phyloP scores from a whole-genome alignment of 805 yeast species.

The Wickerhamiella siamensis region DNA sequence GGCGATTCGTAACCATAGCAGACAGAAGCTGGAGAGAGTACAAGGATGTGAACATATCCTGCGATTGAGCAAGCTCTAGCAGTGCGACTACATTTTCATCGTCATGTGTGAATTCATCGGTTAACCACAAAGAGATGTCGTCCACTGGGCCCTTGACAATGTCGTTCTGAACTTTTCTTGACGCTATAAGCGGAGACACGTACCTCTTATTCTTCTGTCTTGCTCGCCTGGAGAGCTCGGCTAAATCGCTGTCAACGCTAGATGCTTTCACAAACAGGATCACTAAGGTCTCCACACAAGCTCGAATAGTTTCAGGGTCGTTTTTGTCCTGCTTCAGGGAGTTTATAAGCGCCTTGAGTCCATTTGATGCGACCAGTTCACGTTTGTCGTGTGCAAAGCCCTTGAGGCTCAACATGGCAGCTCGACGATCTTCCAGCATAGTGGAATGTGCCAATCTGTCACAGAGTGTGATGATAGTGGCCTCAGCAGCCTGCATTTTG shows the following conservation, averaged over 20 bases:
- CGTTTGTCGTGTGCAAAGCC: constrained; percentile 79
- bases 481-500: constrained; percentile 49
- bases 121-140: constrained; percentile 85
- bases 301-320: constrained; percentile 62
- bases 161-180: constrained; percentile 63
- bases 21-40: constrained; percentile 77
- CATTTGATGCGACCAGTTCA: constrained; percentile 81
- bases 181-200: constrained; percentile 28
- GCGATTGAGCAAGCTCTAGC: constrained; percentile 35
- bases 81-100: constrained; percentile 33
- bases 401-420: constrained; percentile 80
- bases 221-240: constrained; percentile 57
- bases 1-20: constrained; percentile 66
- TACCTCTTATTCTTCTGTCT: constrained; percentile 18
- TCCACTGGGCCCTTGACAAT: constrained; percentile 40
- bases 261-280: constrained; percentile 56
- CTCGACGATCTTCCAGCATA: constrained; percentile 68
- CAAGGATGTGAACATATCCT: constrained; percentile 63
- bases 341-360: constrained; percentile 55
- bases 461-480: constrained; percentile 76
- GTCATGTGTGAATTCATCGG: constrained; percentile 74
- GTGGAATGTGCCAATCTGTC: constrained; percentile 77
- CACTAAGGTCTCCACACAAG: constrained; percentile 71
- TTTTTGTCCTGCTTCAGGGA: constrained; percentile 50
- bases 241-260: constrained; percentile 49